phyloP scores from a whole-genome alignment of 805 yeast species.

The Pichia ethanolica region DNA sequence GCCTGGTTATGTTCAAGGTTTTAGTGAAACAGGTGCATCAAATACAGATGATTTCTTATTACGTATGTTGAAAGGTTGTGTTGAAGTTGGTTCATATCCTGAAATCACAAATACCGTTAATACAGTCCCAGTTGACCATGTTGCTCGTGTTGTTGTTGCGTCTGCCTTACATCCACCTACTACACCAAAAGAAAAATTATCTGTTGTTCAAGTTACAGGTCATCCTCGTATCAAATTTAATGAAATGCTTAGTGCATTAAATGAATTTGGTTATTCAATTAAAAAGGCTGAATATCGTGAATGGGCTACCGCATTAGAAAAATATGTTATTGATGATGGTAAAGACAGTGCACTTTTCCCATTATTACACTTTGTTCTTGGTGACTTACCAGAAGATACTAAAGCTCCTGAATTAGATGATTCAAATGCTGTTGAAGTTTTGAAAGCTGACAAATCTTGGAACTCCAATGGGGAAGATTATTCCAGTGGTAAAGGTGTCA shows the following conservation, averaged over 20 bases:
- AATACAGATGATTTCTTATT: constrained; percentile 95
- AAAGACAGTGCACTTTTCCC: constrained; percentile 89
- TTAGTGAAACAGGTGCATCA: constrained; percentile 72
- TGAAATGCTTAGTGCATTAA: constrained; percentile 61
- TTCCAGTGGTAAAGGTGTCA: constrained; percentile 72
- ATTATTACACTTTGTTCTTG: constrained; percentile 86
- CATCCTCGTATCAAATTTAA: constrained; percentile 87
- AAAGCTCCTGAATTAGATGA: constrained; percentile 96
- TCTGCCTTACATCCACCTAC: constrained; percentile 71
- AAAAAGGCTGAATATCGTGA: constrained; percentile 55
- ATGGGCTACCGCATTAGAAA: constrained; percentile 76
- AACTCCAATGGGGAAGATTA: constrained; percentile 45
- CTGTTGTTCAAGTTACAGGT: constrained; percentile 94
- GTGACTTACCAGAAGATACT: constrained; percentile 82
- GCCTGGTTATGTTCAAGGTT: constrained; percentile 96
- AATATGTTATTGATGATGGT: constrained; percentile 63
- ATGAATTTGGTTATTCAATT: constrained; percentile 66
- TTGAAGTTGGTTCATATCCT: constrained; percentile 80
- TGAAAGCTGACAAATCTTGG: constrained; percentile 53
- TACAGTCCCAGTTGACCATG: constrained; percentile 98
- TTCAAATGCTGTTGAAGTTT: constrained; percentile 63
- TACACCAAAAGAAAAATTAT: constrained; percentile 32
- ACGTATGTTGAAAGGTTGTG: constrained; percentile 91
- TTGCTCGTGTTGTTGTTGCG: constrained; percentile 84
- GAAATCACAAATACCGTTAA: constrained; percentile 82